Conservation (phyloP, 2,329 filamentous ascomycete genomes). For the Colletotrichum sidae region DNA sequence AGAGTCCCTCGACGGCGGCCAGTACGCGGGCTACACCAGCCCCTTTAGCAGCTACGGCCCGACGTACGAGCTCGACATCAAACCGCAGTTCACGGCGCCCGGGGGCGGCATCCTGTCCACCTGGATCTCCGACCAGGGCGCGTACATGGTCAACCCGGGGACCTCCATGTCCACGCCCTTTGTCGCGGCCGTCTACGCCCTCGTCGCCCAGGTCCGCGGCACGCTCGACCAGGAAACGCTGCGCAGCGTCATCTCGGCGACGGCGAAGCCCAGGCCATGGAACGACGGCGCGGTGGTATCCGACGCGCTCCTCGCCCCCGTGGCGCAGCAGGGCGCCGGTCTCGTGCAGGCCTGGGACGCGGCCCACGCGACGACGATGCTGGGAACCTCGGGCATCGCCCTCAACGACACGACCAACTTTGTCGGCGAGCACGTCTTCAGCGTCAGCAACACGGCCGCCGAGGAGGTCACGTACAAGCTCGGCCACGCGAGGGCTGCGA, state of each 20-base stretch:
- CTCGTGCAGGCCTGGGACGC: slow-evolving; percentile 56
- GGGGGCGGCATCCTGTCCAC: slow-evolving; percentile 65
- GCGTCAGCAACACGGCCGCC: slow-evolving; percentile 52
- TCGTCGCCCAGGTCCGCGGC: slow-evolving; percentile 46
- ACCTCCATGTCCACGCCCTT: slow-evolving; percentile 67
- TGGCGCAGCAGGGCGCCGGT: slow-evolving; percentile 56
- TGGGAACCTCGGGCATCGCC: slow-evolving; percentile 52
- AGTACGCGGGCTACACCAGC: slow-evolving; percentile 50
- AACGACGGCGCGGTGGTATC: slow-evolving; percentile 42
- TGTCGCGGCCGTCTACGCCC: slow-evolving; percentile 52
- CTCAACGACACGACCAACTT: slow-evolving; percentile 60
- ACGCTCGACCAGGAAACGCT: slow-evolving; percentile 42
- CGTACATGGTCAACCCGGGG: slow-evolving; percentile 62
- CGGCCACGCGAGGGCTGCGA: slow-evolving; percentile 48
- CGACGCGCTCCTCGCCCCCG: slow-evolving; percentile 43
- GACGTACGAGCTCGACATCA: slow-evolving; percentile 58
- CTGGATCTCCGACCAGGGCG: slow-evolving; percentile 53
- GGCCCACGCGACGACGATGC: slow-evolving; percentile 49
- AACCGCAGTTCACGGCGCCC: slow-evolving; percentile 60
- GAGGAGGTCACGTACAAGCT: slow-evolving; percentile 52
- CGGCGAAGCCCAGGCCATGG: slow-evolving; percentile 45
- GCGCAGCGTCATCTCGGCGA: slow-evolving; percentile 44
- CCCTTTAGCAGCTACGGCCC: slow-evolving; percentile 58
- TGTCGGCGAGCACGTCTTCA: slow-evolving; percentile 47
- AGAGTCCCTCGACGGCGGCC: slow-evolving; percentile 36